Base-by-base conservation (phyloP, 805 yeast genomes). In the Kluyveromyces aestuarii region DNA sequence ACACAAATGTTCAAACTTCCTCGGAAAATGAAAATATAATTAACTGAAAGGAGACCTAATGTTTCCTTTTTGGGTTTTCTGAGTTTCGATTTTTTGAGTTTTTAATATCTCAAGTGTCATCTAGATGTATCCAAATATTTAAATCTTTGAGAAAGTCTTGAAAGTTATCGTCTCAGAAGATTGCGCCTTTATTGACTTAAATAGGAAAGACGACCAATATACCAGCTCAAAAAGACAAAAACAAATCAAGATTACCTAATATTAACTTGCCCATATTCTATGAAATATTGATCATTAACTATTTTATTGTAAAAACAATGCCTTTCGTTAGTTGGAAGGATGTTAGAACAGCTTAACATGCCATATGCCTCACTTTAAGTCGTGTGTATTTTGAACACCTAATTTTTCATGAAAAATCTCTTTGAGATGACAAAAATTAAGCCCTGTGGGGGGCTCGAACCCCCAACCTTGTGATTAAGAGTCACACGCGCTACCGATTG, bases 381-480 rank as follows among this genome's bases (percentile, higher is more conserved):
- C 25, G 3, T 21, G 25, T 21, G 3, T 21, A 6, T 21, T 21
- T 3, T 30, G 11, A 30, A 11, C 2, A 30, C 35, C 35, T 30
- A 30, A 10, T 11, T 30, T 30, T 30, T 30, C n/a, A n/a, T n/a
- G n/a, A n/a, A n/a, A n/a, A n/a, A n/a, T n/a, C n/a, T n/a, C n/a
- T n/a, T n/a, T n/a, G n/a, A 13, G 14, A 30, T 11, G 11, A 30
- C 2, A 43, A 36, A 49, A 50, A 50, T 6, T 14, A 47, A 50
- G 52, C 52, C 52, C 52, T 50, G 52, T 44, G 48, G 52, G 52
- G 52, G 52, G 52, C 52, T 50, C 52, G 52, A 50, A 50, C 52
- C 52, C 52, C 52, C 48, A 50, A 45, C 52, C 52, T 50, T 50
- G 48, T 50, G 52, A 50, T 50, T 50, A 50, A 50, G 52, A 50